These are phyloP conservation scores for Linnemannia hyalina DNA, from an alignment of 192 early-diverging fungal species.

Conservation along the genomic window DNA sequence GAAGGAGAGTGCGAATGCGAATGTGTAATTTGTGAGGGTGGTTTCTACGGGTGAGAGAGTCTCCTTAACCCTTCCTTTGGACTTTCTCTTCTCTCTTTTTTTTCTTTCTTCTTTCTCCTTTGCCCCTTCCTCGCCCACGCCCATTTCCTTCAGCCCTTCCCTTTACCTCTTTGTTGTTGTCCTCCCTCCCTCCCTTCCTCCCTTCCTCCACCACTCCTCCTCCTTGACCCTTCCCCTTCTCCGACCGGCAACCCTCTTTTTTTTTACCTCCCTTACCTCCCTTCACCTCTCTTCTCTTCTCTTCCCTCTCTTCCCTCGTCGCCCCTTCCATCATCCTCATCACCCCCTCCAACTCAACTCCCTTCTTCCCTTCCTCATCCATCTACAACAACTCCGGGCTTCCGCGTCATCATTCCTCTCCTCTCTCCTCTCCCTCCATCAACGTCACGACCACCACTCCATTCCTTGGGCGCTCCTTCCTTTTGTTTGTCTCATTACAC, in stretches of 20 bases:
- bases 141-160: background rate
- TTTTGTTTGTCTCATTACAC: too few species aligned
- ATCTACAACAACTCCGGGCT: background rate
- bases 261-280: background rate
- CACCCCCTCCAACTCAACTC: background rate
- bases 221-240: background rate
- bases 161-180: background rate
- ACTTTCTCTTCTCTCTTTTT: background rate
- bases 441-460: background rate
- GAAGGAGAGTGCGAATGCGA: background rate
- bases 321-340: background rate
- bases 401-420: slow-evolving; percentile 2
- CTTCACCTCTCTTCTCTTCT: background rate
- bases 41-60: background rate
- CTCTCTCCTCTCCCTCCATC: background rate
- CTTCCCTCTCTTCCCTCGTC: background rate
- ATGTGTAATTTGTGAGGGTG: background rate
- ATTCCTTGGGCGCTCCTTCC: background rate
- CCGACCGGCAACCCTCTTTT: background rate
- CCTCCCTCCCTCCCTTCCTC: background rate
- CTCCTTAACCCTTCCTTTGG: background rate
- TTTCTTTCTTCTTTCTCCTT: background rate
- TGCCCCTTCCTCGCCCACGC: slow-evolving; percentile 13
- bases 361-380: background rate
- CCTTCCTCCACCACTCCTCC: too few species aligned